Base-by-base conservation (phyloP, 306 rosid genomes). In the Trifolium subterraneum region DNA sequence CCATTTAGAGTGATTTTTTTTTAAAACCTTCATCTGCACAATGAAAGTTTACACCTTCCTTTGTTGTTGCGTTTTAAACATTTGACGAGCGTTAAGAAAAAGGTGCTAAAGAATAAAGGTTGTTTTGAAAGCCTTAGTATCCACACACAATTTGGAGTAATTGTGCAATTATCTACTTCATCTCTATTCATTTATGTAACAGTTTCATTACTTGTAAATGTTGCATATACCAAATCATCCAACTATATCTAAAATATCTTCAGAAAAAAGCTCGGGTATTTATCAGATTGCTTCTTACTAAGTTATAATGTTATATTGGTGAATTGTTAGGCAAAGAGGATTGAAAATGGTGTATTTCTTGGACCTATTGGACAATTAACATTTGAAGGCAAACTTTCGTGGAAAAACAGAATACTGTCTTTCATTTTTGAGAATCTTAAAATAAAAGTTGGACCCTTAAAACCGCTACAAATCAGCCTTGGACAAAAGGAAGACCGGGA, bases 321-420 rank as follows among this genome's bases (percentile, higher is more conserved):
- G 76, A 76, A 77, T 79, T 82, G 59, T 78, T 77, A 94, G 99
- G 96, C 83, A 33, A 92, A 85, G 83, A 88, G 97, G 87, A 94
- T 92, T 15, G 99, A 92, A 82, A 94, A 94, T 77, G 95, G 97
- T 3, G 90, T 90, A 29, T 92, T 84, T 84, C 87, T 94, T 68
- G 97, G 99, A 74, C 87, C 99, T 31, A 51, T 92, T 70, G 97
- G 99, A 79, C 79, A 83, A 76, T 87, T 94, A 77, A 88, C 97
- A 56, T 94, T 94, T 82, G 99, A 92, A 87, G 99, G 97, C 35
- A 87, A 83, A 64, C 69, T 94, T 74, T 87, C 95, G 5, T 92
- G 95, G 96, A 92, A 88, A 68, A 87, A 82, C 16, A 83, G 87
- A 85, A 92, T 90, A 64, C 74, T 94, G 54, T 90, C 96, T 23